These are phyloP conservation scores for Penicillium egyptiacum DNA, from an alignment of 495 filamentous ascomycete genomes.

Conservation along the genomic window DNA sequence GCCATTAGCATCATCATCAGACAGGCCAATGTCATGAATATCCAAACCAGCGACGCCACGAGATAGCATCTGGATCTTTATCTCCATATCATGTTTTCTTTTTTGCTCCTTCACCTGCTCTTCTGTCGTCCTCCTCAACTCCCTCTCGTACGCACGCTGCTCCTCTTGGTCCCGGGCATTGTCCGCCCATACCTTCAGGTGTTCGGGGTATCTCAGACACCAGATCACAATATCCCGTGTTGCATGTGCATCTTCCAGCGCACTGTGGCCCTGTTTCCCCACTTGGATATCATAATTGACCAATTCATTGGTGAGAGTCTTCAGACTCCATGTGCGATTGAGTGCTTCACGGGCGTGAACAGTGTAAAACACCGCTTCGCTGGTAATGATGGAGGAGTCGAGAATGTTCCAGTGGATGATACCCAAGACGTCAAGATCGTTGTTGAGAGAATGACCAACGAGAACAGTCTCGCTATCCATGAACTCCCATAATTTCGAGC, in stretches of 20 bases:
- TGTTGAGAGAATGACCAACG: constrained; percentile 45
- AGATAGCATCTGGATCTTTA: background rate
- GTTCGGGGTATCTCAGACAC: constrained; percentile 31
- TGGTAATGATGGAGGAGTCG: constrained; percentile 36
- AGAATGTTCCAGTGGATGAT: constrained; percentile 44
- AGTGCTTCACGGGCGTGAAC: background rate
- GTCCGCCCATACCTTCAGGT: constrained; percentile 24
- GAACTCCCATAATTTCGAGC: constrained; percentile 37
- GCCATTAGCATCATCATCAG: background rate
- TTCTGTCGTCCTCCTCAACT: constrained; percentile 16
- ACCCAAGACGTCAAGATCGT: constrained; percentile 45
- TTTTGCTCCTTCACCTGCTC: constrained; percentile 7
- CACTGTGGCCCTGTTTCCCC: constrained; percentile 35
- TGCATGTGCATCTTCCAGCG: constrained; percentile 42
- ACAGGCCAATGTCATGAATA: background rate
- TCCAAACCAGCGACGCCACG: background rate
- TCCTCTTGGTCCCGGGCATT: constrained; percentile 14
- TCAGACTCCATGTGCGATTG: constrained; percentile 30
- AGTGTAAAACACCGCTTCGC: constrained; percentile 23
- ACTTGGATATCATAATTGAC: constrained; percentile 35
- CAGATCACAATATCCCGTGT: constrained; percentile 42
- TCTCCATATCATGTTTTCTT: constrained; percentile 1
- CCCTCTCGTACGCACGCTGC: constrained; percentile 5
- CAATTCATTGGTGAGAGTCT: constrained; percentile 30
- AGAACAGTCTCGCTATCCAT: constrained; percentile 46